Base-by-base conservation (phyloP, 768 basidiomycete genomes). In the Boletus sensibilis region DNA sequence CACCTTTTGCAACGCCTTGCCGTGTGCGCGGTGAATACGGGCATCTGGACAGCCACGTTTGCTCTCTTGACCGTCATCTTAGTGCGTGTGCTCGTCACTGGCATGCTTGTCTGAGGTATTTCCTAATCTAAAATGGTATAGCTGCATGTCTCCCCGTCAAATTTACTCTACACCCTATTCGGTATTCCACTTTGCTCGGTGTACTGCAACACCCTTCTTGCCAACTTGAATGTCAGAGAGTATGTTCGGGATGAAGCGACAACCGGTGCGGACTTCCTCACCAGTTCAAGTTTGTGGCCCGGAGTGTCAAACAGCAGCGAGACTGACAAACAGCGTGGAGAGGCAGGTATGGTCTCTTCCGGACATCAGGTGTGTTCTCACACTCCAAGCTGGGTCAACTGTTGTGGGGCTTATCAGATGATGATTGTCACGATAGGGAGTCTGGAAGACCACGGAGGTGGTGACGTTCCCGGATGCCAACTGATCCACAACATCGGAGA, bases 21-120 rank as follows among this genome's bases (percentile, higher is more conserved):
- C 0, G 8, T 64, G 7, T 61, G 57, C 33, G 45, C 55, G 1
- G 45, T 55, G 9, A 50, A 52, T 20, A 50, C 55, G 5, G 75
- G 81, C 1, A 76, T 82, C 12, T 79, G 78, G 14, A 75, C 82
- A 16, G 83, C 85, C 57, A 79, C 79, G 0, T 68, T 64, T 4
- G 70, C 76, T 7, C 82, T 84, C 67, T 76, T 79, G 4, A 69
- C 45, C 2, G 0, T 47, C 12, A 81, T 56, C 79, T 80, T 13
- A 77, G 86, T 60, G 58, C 44, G 38, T 84, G 82, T 11, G 23
- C 23, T 25, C 18, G 10, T 48, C 23, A 16, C 6, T 18, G 13
- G 16, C 4, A 45, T 1, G 7, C n/a, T 2, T 6, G n/a, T 33
- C 20, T 31, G 25, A 21, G 3, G n/a, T n/a, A n/a, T 11, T 13